These are phyloP conservation scores for Auricularia heimuer DNA, from an alignment of 768 basidiomycete genomes.

Conservation along the genomic window DNA sequence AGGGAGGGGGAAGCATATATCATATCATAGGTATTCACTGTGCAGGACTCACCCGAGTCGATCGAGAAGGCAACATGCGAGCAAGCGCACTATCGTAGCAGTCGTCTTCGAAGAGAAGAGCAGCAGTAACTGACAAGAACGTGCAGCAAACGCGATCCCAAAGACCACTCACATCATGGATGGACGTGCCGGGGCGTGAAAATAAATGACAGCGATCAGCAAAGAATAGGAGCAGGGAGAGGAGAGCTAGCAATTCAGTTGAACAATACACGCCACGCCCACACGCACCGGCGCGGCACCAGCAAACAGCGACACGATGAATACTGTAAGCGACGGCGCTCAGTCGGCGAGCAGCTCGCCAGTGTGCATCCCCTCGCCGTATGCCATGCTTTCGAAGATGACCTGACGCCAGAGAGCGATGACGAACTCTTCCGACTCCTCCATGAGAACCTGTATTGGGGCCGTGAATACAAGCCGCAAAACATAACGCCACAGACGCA, in stretches of 20 bases:
- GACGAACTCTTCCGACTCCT: conserved; percentile 77
- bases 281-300: background rate
- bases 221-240: background rate
- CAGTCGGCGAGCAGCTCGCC: conserved; percentile 70
- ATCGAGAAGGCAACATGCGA: too few species aligned
- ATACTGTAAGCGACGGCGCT: background rate
- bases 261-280: background rate
- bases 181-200: background rate
- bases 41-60: too few species aligned
- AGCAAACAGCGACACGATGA: background rate
- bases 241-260: background rate
- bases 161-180: background rate
- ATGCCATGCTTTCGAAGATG: conserved; percentile 92
- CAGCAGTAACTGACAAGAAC: too few species aligned
- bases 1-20: too few species aligned
- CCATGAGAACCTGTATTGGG: conserved; percentile 67
- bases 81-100: too few species aligned
- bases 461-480: background rate
- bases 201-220: background rate
- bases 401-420: conserved; percentile 81
- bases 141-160: too few species aligned
- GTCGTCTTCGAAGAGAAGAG: too few species aligned
- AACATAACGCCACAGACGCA: conserved; percentile 33
- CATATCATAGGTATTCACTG: too few species aligned
- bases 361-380: conserved; percentile 79